Percentiles rank a stretch among this genome's conserved stretches.
These are phyloP conservation scores for Hyaloperonospora brassicae DNA, from an alignment of 352 stramenopile genomes.

Conservation along the genomic window DNA sequence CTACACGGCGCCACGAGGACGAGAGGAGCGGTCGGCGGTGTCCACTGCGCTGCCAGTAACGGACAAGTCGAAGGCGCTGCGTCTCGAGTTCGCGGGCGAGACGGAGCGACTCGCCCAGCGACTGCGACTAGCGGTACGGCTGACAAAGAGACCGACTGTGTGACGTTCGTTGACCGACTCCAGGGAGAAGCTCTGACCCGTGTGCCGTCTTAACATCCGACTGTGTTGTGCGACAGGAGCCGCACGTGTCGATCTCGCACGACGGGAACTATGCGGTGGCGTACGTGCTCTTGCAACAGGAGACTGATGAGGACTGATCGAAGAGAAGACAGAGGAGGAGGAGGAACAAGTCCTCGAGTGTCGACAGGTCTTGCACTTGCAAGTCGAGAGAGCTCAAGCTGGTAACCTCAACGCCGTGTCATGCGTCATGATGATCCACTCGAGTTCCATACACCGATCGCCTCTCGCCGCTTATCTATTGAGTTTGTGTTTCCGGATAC, in stretches of 20 bases:
- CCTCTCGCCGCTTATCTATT: no score
- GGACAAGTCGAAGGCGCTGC: slow-evolving; percentile 30
- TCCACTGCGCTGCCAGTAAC: slow-evolving; percentile 27
- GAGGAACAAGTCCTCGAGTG: not conserved
- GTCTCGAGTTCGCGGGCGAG: slow-evolving; percentile 52
- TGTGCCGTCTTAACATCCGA: no score
- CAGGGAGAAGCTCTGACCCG: no score
- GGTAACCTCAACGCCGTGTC: no score
- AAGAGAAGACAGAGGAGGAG: not conserved
- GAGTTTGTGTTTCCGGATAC: no score
- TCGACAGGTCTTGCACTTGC: no score
- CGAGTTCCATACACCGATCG: no score
- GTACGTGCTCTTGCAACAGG: slow-evolving; percentile 66
- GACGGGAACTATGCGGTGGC: slow-evolving; percentile 78
- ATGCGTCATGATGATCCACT: no score
- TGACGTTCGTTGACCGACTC: no score
- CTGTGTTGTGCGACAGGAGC: slow-evolving; percentile 24
- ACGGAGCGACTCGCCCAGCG: slow-evolving; percentile 42
- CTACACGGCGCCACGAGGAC: slow-evolving; percentile 15
- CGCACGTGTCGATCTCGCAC: slow-evolving; percentile 71
- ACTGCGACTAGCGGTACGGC: slow-evolving; percentile 41
- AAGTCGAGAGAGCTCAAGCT: no score
- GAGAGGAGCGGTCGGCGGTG: not conserved
- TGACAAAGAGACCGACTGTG: no score
- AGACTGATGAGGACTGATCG: slow-evolving; percentile 6